Evolutionary conservation across 2,329 filamentous ascomycete species (phyloP).

Genomic region (Hirsutella rhossiliensis): DNA sequence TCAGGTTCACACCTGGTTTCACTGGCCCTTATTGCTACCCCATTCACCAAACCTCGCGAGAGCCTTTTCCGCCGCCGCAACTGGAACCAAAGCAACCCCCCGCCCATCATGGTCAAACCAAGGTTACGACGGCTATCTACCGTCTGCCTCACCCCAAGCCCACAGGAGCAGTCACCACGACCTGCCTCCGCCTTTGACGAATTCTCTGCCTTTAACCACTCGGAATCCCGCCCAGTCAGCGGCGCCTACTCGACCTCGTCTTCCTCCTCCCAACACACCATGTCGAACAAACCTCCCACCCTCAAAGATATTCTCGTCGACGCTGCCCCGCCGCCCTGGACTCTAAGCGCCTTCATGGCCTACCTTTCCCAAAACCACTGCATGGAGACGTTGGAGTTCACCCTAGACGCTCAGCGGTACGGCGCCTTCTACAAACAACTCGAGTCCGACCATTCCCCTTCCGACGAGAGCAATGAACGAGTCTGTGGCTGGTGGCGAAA

Average conservation of each 20-base stretch:
- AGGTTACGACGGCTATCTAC: constrained; percentile 32
- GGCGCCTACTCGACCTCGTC: constrained; percentile 31
- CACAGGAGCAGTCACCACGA: constrained; percentile 29
- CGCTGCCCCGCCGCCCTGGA: constrained; percentile 77
- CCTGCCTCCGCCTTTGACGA: constrained; percentile 29
- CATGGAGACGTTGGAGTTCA: constrained; percentile 91
- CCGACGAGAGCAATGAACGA: constrained; percentile 42
- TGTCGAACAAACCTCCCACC: constrained; percentile 42
- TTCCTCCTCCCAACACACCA: constrained; percentile 19
- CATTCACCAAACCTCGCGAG: background rate
- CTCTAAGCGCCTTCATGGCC: constrained; percentile 85
- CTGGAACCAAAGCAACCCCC: background rate
- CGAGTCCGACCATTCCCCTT: constrained; percentile 23
- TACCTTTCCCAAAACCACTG: constrained; percentile 97
- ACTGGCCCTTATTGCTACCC: background rate
- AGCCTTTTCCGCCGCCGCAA: background rate
- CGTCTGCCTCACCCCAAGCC: constrained; percentile 27
- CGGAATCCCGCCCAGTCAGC: constrained; percentile 37
- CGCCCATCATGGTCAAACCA: constrained; percentile 29
- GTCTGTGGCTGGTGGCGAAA: constrained; percentile 77
- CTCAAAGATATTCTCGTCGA: constrained; percentile 83
- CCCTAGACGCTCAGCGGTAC: constrained; percentile 85
- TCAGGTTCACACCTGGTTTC: background rate
- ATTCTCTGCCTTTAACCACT: constrained; percentile 19
- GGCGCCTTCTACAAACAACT: constrained; percentile 42